Conservation (phyloP, 179 eudicot species). For the Actinidia chinensis region DNA sequence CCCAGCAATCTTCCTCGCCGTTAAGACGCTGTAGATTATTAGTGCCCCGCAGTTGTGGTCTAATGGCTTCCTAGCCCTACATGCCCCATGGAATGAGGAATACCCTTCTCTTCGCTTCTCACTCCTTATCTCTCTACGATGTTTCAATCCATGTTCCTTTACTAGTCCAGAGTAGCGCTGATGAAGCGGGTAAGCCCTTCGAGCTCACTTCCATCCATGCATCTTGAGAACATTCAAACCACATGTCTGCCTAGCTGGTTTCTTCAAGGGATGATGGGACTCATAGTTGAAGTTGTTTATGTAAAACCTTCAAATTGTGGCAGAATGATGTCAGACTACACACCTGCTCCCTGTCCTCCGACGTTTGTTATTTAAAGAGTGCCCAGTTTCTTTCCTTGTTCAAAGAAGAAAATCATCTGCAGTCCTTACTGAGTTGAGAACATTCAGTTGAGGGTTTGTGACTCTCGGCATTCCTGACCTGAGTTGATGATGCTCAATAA, state of each 20-base stretch:
- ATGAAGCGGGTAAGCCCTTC: neutral
- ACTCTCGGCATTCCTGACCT: too few relatives aligned
- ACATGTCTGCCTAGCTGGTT: neutral
- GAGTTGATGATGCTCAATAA: too few relatives aligned
- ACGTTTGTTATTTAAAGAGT: neutral
- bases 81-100: neutral
- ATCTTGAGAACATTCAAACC: neutral
- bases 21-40: neutral
- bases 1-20: too few relatives aligned
- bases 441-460: too few relatives aligned
- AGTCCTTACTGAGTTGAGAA: too few relatives aligned
- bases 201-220: neutral
- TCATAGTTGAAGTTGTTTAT: neutral
- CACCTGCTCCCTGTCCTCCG: neutral
- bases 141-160: neutral
- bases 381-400: neutral
- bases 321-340: neutral
- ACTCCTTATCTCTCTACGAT: neutral
- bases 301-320: neutral
- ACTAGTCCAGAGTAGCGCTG: neutral
- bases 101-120: neutral
- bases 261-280: neutral
- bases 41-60: neutral
- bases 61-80: neutral
- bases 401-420: conserved; percentile 4